Conservation (phyloP, 2,329 filamentous ascomycete genomes). For the Raffaelea ambrosiae region DNA sequence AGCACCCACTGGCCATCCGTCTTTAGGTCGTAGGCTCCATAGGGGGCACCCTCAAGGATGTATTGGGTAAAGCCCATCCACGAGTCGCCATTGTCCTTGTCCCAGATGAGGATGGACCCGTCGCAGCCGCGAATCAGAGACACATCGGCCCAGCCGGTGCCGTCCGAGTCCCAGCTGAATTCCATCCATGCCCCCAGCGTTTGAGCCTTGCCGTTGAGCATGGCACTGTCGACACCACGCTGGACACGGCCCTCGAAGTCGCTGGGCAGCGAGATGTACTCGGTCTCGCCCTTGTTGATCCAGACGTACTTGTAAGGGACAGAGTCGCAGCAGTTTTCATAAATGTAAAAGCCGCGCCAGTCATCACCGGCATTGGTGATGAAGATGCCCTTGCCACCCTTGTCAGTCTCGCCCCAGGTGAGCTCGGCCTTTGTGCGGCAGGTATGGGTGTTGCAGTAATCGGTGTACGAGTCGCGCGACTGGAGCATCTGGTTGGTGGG, state of each 20-base stretch:
- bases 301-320: constrained; percentile 9
- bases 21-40: constrained; percentile 6
- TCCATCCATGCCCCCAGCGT: constrained; percentile 6
- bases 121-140: constrained; percentile 10
- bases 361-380: constrained; percentile 6
- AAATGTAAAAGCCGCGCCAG: constrained; percentile 9
- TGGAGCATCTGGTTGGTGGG: neutral
- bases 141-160: constrained; percentile 6
- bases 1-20: constrained; percentile 7
- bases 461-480: neutral
- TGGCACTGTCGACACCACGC: constrained; percentile 6
- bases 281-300: constrained; percentile 6
- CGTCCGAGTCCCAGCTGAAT: constrained; percentile 5
- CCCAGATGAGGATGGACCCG: constrained; percentile 6
- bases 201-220: constrained; percentile 2
- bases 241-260: constrained; percentile 6
- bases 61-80: constrained; percentile 8
- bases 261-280: constrained; percentile 4
- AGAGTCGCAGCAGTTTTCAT: constrained; percentile 5
- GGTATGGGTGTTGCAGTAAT: neutral
- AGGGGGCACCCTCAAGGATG: constrained; percentile 6
- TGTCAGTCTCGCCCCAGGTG: constrained; percentile 5
- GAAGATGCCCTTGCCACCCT: constrained; percentile 4
- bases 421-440: neutral
- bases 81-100: constrained; percentile 5